These are phyloP conservation scores for Coprinellus micaceus DNA, from an alignment of 768 basidiomycete species.

Conservation along the genomic window DNA sequence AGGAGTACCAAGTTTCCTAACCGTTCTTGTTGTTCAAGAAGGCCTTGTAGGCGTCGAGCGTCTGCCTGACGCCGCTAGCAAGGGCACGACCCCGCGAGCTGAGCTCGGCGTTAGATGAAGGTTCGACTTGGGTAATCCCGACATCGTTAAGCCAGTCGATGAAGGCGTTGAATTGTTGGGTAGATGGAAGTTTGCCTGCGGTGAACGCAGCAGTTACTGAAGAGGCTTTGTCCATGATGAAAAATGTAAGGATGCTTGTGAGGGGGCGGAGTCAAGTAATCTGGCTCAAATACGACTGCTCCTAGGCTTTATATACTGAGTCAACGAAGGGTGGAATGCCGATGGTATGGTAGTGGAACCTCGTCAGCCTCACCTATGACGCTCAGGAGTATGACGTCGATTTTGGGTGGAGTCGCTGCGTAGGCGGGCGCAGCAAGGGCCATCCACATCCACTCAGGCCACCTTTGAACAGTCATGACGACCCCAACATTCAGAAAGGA, in stretches of 20 bases:
- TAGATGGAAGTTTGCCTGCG: constrained; percentile 67
- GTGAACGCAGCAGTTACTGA: constrained; percentile 64
- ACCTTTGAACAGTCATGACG: too few species aligned
- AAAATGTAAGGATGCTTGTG: not conserved
- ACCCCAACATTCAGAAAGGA: too few species aligned
- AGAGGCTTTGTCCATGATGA: constrained; percentile 59
- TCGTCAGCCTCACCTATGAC: not conserved
- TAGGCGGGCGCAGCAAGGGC: too few species aligned
- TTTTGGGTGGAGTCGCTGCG: not conserved
- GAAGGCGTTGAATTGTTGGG: constrained; percentile 49
- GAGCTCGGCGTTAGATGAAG: constrained; percentile 38
- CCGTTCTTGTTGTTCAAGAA: constrained; percentile 57
- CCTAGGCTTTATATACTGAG: not conserved
- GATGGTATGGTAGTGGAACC: not conserved
- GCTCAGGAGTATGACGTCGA: not conserved
- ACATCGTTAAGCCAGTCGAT: constrained; percentile 55
- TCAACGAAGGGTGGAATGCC: not conserved
- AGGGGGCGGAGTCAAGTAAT: not conserved
- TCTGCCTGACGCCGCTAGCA: constrained; percentile 43
- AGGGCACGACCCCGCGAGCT: constrained; percentile 53
- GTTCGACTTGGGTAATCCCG: constrained; percentile 44
- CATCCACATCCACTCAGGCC: too few species aligned
- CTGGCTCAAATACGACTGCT: not conserved
- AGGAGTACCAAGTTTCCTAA: constrained; percentile 18
- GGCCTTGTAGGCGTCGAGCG: constrained; percentile 57